Conservation (phyloP, 116 monocot genomes). For the Posidonia oceanica region DNA sequence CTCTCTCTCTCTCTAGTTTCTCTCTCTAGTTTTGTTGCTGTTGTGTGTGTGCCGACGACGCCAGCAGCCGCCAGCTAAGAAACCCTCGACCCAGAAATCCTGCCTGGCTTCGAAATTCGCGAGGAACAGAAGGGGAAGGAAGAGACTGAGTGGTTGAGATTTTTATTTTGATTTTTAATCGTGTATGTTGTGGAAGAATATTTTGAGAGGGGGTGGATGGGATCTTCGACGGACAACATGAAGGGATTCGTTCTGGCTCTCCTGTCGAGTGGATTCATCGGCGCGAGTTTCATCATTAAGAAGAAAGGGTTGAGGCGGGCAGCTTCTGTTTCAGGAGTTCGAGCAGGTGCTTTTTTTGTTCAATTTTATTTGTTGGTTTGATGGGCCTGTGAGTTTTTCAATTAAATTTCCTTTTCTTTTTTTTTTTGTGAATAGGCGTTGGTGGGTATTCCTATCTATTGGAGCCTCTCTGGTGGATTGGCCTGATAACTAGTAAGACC, state of each 20-base stretch:
- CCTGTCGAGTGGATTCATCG: conserved; percentile 78
- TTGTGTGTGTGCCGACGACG: not conserved
- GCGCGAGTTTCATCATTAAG: conserved; percentile 96
- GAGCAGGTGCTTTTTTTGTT: conserved; percentile 33
- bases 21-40: not conserved
- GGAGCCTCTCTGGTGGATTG: conserved; percentile 94
- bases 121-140: not conserved
- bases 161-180: not conserved
- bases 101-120: no score
- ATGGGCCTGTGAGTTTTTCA: not conserved
- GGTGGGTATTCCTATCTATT: conserved; percentile 75
- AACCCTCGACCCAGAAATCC: not conserved
- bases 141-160: not conserved
- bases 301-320: conserved; percentile 84
- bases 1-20: not conserved
- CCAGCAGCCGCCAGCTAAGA: not conserved
- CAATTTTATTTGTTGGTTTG: no score
- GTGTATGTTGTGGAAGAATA: not conserved
- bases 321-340: conserved; percentile 72
- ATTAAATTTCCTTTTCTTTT: not conserved
- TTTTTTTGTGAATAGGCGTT: conserved; percentile 27
- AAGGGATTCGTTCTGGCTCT: conserved; percentile 79
- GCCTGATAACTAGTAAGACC: conserved; percentile 73
- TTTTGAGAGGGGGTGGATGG: conserved; percentile 22
- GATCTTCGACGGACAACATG: conserved; percentile 61